Percentiles rank a stretch among this genome's conserved stretches.
Evolutionary conservation across 495 filamentous ascomycete species (phyloP).

Genomic region (Daldinia vernicosa): DNA sequence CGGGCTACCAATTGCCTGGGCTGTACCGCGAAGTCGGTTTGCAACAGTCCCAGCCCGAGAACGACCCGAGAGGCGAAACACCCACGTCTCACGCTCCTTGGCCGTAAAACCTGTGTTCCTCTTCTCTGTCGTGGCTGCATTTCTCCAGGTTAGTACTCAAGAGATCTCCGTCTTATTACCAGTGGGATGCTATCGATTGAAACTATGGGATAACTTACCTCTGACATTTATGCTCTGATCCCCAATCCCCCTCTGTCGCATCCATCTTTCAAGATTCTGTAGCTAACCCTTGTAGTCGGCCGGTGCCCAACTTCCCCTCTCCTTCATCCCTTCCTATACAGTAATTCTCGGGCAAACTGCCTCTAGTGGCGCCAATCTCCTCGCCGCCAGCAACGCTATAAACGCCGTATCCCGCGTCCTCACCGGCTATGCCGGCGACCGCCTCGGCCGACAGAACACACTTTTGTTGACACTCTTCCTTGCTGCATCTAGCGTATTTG

Average conservation of each 20-base stretch:
- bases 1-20: slow-evolving; percentile 57
- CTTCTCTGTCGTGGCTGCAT: slow-evolving; percentile 54
- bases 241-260: neutral
- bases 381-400: slow-evolving; percentile 64
- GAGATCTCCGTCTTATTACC: too few species aligned
- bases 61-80: slow-evolving; percentile 44
- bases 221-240: neutral
- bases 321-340: slow-evolving; percentile 59
- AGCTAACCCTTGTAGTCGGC: slow-evolving; percentile 42
- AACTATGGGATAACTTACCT: too few species aligned
- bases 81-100: slow-evolving; percentile 53
- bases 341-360: slow-evolving; percentile 53
- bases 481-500: slow-evolving; percentile 57
- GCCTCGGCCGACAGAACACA: slow-evolving; percentile 63
- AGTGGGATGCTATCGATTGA: too few species aligned
- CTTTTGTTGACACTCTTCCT: slow-evolving; percentile 59
- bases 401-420: slow-evolving; percentile 62
- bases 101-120: slow-evolving; percentile 53
- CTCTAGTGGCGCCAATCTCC: slow-evolving; percentile 55
- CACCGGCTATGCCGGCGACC: slow-evolving; percentile 60
- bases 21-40: slow-evolving; percentile 54
- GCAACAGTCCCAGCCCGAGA: slow-evolving; percentile 27
- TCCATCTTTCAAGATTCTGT: neutral
- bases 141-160: slow-evolving; percentile 49
- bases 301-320: slow-evolving; percentile 54